Evolutionary conservation across 1,284 basidiomycete species (phyloP), one percentile per base, ranked within the genome.

Genomic region (Ceratobasidium sp.): DNA sequence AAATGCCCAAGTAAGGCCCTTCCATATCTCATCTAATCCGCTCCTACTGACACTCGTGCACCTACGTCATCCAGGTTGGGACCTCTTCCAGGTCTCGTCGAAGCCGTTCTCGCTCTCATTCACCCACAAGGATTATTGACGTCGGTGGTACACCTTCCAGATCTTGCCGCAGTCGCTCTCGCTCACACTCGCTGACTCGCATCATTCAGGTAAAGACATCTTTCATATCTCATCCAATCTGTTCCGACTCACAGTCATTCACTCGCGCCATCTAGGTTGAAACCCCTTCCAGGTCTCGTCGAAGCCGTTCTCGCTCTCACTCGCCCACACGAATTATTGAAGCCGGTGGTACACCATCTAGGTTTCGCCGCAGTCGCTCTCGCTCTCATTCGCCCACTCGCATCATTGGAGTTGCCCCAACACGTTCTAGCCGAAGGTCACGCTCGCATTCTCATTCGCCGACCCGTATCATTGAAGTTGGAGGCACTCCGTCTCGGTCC

Each of bases 391-490:
- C 73, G 3, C 73, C 73, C 10, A 65, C 73, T 13, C 38, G 56
- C 3, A 62, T 73, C 42, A 64, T 74, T 44, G 23, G 52, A 5
- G 70, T 74, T 26, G 70, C 28, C 40, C 38, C 26, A n/a, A 33
- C 33, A 3, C 26, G 28, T 3, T n/a, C 50, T 7, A 48, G 59
- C 46, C 68, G 68, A 23, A 15, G 52, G 6, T 59, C 20, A n/a
- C 42, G 68, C n/a, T 71, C 68, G 28, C 52, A 56, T 9, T 71
- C 64, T n/a, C 64, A 48, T 23, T 23, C 68, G n/a, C 68, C 68
- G 3, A 71, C 54, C 4, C 68, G 68, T 17, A 17, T 71, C n/a
- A 71, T 71, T 3, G 28, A 69, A 4, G 67, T 69, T 20, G 66
- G 50, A 56, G 48, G 66, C 50, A 33, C 66, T 17, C 59, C 48